Evolutionary conservation across 2,329 filamentous ascomycete genomes (phyloP).

Genomic region (Sarocladium brachiariae): DNA sequence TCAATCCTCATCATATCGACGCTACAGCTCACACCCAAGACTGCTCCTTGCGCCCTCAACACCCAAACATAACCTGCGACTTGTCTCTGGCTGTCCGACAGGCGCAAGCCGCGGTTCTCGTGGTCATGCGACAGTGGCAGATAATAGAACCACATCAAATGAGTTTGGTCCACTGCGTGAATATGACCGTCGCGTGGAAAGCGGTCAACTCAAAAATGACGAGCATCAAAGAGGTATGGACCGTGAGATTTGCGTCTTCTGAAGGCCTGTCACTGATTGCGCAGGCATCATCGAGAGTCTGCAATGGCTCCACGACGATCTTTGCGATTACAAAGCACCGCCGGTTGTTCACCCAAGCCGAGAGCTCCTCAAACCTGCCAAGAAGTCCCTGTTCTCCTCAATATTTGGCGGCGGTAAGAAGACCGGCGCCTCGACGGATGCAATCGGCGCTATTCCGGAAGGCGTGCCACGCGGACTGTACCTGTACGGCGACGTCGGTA

Average conservation of each 20-base stretch:
- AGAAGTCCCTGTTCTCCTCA: slow-evolving; percentile 51
- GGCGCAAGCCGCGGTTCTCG: neutral
- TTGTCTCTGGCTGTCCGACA: too few species aligned
- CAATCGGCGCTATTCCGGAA: slow-evolving; percentile 53
- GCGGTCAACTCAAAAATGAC: slow-evolving; percentile 73
- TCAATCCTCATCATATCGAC: neutral
- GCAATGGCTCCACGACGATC: slow-evolving; percentile 80
- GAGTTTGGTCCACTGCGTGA: slow-evolving; percentile 70
- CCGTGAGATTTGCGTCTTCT: neutral
- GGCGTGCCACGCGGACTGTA: slow-evolving; percentile 83
- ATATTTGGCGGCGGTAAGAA: slow-evolving; percentile 49
- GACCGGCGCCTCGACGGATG: slow-evolving; percentile 24
- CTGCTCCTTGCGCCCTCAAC: too few species aligned
- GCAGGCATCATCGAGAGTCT: slow-evolving; percentile 80
- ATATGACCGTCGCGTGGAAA: slow-evolving; percentile 75
- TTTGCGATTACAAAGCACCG: slow-evolving; percentile 66
- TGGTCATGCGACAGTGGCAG: slow-evolving; percentile 11
- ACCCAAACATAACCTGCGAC: neutral
- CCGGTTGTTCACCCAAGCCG: slow-evolving; percentile 70
- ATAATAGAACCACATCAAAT: slow-evolving; percentile 17
- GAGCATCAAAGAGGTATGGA: slow-evolving; percentile 73
- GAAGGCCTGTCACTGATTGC: neutral
- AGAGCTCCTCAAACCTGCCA: slow-evolving; percentile 55
- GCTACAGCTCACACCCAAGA: too few species aligned
- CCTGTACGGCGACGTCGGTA: slow-evolving; percentile 93